These are phyloP conservation scores for Coccomyxa sp. DNA, from an alignment of 139 green algal genomes.

Conservation along the genomic window DNA sequence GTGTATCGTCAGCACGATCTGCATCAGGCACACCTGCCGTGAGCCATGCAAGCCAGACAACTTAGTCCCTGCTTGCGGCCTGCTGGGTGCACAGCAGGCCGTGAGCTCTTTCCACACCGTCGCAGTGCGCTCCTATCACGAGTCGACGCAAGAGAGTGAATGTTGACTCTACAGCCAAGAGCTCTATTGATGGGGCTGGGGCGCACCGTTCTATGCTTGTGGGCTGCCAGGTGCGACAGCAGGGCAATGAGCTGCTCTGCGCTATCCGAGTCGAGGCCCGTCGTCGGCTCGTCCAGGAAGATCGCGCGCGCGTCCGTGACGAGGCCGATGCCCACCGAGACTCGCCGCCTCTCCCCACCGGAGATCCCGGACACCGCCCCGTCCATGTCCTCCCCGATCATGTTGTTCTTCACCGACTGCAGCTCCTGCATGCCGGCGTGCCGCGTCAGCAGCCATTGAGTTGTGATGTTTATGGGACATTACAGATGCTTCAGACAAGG, in stretches of 20 bases:
- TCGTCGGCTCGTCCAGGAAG: slow-evolving; percentile 73
- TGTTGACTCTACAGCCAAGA: too few species aligned
- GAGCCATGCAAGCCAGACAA: too few species aligned
- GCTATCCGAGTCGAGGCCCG: slow-evolving; percentile 30
- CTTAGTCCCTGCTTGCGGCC: too few species aligned
- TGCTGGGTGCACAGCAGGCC: too few species aligned
- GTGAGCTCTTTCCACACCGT: too few species aligned
- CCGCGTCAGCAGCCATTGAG: too few species aligned
- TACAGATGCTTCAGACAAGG: too few species aligned
- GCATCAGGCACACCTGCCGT: too few species aligned
- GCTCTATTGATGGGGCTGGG: background rate
- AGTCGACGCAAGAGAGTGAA: too few species aligned
- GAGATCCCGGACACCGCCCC: slow-evolving; percentile 65
- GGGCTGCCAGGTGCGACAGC: background rate
- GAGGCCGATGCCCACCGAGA: slow-evolving; percentile 67
- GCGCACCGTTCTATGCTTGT: background rate
- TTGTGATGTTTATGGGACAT: too few species aligned
- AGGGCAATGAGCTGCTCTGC: background rate
- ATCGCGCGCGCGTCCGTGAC: slow-evolving; percentile 59
- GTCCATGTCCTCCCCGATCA: slow-evolving; percentile 67
- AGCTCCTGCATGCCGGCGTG: slow-evolving; percentile 1
- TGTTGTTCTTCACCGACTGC: slow-evolving; percentile 29
- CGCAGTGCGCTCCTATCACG: too few species aligned
- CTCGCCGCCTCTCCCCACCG: slow-evolving; percentile 61
- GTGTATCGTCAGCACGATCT: slow-evolving; percentile 60